Evolutionary conservation across 2,329 filamentous ascomycete genomes (phyloP).

Genomic region (Fusarium fracticaudum): DNA sequence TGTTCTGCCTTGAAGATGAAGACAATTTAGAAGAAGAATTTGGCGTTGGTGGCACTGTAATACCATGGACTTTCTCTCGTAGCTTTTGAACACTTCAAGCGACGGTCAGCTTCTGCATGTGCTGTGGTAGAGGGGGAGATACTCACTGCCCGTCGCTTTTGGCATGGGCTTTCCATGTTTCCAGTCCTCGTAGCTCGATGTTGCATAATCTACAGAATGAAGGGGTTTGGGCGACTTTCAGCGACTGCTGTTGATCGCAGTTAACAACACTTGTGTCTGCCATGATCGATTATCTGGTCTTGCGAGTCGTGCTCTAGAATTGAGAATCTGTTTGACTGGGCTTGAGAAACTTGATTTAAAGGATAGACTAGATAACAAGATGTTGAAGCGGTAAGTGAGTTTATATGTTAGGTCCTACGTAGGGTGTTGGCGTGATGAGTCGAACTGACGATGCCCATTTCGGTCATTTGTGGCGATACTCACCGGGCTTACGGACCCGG

Average conservation of each 20-base stretch:
- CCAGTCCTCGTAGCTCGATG: not conserved
- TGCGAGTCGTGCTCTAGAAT: no score
- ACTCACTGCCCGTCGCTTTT: slow-evolving; percentile 1
- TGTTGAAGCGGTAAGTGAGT: no score
- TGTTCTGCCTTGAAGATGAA: not conserved
- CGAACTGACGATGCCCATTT: not conserved
- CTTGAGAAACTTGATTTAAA: no score
- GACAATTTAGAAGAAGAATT: rapidly evolving
- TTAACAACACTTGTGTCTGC: not conserved
- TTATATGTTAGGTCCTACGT: no score
- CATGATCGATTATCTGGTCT: not conserved
- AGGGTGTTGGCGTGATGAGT: no score
- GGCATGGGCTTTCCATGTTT: not conserved
- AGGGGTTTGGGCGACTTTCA: not conserved
- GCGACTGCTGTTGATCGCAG: not conserved
- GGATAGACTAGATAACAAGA: no score
- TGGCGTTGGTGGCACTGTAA: not conserved
- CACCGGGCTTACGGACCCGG: not conserved
- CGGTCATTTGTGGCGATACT: not conserved
- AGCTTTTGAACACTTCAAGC: not conserved
- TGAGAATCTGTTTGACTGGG: no score
- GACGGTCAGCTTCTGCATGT: not conserved
- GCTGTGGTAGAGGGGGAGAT: rapidly evolving
- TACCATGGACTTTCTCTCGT: not conserved
- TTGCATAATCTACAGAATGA: not conserved